Percentiles rank a stretch among this genome's conserved stretches.
These are phyloP conservation scores for Lasiodiplodia sp. DNA, from an alignment of 2,329 filamentous ascomycete species.

Conservation along the genomic window DNA sequence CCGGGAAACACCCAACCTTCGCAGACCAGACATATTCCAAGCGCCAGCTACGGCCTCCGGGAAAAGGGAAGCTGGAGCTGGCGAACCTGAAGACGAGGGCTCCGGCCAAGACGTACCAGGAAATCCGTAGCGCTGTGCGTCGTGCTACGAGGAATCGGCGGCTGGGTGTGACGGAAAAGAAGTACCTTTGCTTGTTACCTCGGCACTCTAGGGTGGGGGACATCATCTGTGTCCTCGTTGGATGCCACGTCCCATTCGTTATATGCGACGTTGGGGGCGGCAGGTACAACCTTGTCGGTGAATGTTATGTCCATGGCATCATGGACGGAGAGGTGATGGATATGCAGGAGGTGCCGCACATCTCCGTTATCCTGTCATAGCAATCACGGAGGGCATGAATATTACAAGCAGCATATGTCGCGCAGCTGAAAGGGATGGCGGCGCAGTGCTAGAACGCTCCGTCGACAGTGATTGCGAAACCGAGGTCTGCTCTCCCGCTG, in stretches of 20 bases:
- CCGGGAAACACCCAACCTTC: slow-evolving; percentile 32
- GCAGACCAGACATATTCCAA: slow-evolving; percentile 35
- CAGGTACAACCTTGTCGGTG: background rate
- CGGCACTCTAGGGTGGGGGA: slow-evolving; percentile 33
- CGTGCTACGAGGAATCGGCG: slow-evolving; percentile 35
- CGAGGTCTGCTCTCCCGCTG: too few species aligned
- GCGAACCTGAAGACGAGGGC: slow-evolving; percentile 34
- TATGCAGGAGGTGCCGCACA: background rate
- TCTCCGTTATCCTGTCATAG: too few species aligned
- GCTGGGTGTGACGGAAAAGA: slow-evolving; percentile 34
- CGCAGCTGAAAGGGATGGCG: too few species aligned
- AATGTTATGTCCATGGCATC: slow-evolving; percentile 10
- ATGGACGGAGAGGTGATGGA: slow-evolving; percentile 1
- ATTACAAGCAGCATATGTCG: too few species aligned
- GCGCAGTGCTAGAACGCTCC: too few species aligned
- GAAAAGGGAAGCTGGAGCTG: slow-evolving; percentile 35
- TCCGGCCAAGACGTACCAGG: slow-evolving; percentile 34
- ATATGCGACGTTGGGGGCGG: background rate
- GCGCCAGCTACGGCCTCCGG: slow-evolving; percentile 31
- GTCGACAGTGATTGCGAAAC: too few species aligned
- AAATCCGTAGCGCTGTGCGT: slow-evolving; percentile 33
- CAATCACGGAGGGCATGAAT: too few species aligned
- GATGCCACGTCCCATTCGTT: slow-evolving; percentile 36
- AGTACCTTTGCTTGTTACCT: slow-evolving; percentile 37
- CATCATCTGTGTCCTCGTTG: slow-evolving; percentile 34